Percentiles rank a stretch among this genome's conserved stretches.
phyloP scores from a whole-genome alignment of 805 yeast genomes.

The Saccharomycopsis microspora region DNA sequence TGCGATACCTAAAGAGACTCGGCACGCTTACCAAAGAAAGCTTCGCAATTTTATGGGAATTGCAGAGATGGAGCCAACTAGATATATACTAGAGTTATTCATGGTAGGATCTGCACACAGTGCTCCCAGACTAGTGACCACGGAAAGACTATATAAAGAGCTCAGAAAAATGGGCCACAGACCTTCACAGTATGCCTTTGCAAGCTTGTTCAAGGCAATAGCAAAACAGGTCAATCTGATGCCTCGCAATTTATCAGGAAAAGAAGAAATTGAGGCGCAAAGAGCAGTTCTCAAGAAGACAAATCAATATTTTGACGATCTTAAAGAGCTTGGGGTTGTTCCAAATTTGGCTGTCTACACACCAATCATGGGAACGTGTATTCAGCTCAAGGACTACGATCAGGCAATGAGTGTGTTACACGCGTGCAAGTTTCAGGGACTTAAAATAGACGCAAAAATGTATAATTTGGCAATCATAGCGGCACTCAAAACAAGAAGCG shows the following conservation, averaged over 20 bases:
- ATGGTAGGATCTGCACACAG: constrained; percentile 25
- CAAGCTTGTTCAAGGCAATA: constrained; percentile 30
- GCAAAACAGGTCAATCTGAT: constrained; percentile 21
- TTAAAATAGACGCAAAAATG: constrained; percentile 56
- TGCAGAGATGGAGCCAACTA: constrained; percentile 21
- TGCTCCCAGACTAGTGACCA: constrained; percentile 20
- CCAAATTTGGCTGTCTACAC: constrained; percentile 40
- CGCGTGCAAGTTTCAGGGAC: constrained; percentile 63
- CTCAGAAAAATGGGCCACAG: constrained; percentile 19
- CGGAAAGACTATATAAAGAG: constrained; percentile 25
- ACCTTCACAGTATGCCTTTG: constrained; percentile 29
- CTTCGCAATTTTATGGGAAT: constrained; percentile 25
- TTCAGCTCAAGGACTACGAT: constrained; percentile 35
- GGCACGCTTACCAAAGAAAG: constrained; percentile 19
- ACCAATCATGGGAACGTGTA: constrained; percentile 50
- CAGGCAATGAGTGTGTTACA: constrained; percentile 70
- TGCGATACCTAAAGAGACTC: constrained; percentile 26
- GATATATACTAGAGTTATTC: constrained; percentile 25
- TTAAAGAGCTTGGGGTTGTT: constrained; percentile 27
- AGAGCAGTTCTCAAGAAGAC: too few species aligned
- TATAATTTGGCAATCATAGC: constrained; percentile 65
- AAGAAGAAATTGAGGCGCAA: too few species aligned
- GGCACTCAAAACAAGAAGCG: constrained; percentile 47
- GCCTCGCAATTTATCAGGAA: too few species aligned
- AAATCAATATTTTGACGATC: constrained; percentile 23